These are phyloP conservation scores for Mycena sp. DNA, from an alignment of 1,284 basidiomycete genomes.

Conservation along the genomic window DNA sequence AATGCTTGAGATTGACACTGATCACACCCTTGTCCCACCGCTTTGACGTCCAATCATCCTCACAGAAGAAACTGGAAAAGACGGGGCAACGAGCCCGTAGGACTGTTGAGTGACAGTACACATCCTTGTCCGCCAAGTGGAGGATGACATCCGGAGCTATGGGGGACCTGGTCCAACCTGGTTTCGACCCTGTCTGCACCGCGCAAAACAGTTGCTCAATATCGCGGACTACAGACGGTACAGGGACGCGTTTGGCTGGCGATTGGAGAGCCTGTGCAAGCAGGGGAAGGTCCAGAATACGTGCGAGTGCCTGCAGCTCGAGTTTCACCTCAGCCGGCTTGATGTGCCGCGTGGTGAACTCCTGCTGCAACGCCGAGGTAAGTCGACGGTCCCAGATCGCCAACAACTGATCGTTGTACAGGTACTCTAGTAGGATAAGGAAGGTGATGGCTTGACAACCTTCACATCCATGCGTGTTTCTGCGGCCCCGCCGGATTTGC, in stretches of 20 bases:
- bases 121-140: conserved; percentile 73
- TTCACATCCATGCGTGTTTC: conserved; percentile 49
- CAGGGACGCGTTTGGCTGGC: conserved; percentile 58
- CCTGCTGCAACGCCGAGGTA: conserved; percentile 53
- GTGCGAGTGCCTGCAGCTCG: conserved; percentile 68
- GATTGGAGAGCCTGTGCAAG: conserved; percentile 65
- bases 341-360: conserved; percentile 52
- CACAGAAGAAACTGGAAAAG: conserved; percentile 88
- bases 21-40: conserved; percentile 71
- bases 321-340: conserved; percentile 62
- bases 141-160: conserved; percentile 79
- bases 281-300: conserved; percentile 61
- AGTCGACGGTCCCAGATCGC: conserved; percentile 90
- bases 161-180: conserved; percentile 29
- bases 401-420: conserved; percentile 89
- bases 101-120: conserved; percentile 79
- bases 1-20: conserved; percentile 76
- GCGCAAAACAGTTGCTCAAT: conserved; percentile 57
- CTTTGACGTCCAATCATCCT: conserved; percentile 81
- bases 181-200: conserved; percentile 16
- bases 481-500: conserved; percentile 30
- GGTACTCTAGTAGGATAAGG: conserved; percentile 84
- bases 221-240: conserved; percentile 57
- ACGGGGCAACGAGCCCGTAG: conserved; percentile 87
- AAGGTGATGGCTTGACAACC: conserved; percentile 73